Evolutionary conservation across 495 filamentous ascomycete species (phyloP).

Genomic region (Margaritispora aquatica): DNA sequence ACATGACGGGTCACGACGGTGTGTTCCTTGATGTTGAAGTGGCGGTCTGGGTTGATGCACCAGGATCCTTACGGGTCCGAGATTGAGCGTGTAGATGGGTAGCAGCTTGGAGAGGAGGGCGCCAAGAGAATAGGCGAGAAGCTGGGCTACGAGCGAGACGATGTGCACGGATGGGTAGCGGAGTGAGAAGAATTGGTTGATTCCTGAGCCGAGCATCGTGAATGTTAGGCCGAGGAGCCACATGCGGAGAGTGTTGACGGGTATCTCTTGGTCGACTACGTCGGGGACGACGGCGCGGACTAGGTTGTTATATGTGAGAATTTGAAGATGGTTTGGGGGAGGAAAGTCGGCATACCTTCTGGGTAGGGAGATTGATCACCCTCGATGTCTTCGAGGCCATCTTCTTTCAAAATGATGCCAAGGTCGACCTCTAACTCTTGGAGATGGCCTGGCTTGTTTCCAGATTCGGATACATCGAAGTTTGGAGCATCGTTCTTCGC

Average conservation of each 20-base stretch:
- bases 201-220: slow-evolving; percentile 55
- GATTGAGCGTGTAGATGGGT: slow-evolving; percentile 25
- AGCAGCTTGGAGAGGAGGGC: slow-evolving; percentile 17
- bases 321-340: neutral
- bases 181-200: slow-evolving; percentile 67
- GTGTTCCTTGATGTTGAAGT: slow-evolving; percentile 76
- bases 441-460: slow-evolving; percentile 2
- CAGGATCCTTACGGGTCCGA: slow-evolving; percentile 46
- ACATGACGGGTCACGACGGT: slow-evolving; percentile 71
- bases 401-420: slow-evolving; percentile 1
- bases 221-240: slow-evolving; percentile 64
- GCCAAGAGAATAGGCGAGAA: slow-evolving; percentile 19
- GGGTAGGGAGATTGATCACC: slow-evolving; percentile 12
- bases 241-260: slow-evolving; percentile 63
- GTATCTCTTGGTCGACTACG: slow-evolving; percentile 50
- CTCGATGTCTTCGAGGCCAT: slow-evolving; percentile 7
- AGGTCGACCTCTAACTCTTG: slow-evolving; percentile 8
- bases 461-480: neutral
- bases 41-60: slow-evolving; percentile 61
- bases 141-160: slow-evolving; percentile 27
- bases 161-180: slow-evolving; percentile 52
- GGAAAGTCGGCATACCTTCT: slow-evolving; percentile 7
- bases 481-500: neutral
- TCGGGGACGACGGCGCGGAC: slow-evolving; percentile 11
- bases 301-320: neutral